These are phyloP conservation scores for Microbotryum violaceum DNA, from an alignment of 1,284 basidiomycete genomes.

Conservation along the genomic window DNA sequence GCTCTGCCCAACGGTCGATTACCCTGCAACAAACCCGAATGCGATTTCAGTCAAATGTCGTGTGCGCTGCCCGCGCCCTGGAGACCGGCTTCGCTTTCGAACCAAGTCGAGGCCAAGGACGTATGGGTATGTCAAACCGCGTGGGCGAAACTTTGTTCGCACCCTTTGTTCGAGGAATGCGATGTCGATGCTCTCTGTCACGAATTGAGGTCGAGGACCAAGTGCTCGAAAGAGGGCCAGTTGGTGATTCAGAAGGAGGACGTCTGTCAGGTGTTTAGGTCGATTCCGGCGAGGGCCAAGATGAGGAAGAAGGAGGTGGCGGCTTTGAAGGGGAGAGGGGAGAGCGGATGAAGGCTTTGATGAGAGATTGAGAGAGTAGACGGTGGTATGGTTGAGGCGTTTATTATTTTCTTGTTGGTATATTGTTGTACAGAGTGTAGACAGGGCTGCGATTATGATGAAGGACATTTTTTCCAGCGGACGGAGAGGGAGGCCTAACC, in stretches of 20 bases:
- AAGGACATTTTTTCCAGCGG: too few relatives aligned
- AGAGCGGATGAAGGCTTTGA: too few relatives aligned
- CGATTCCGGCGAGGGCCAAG: slow-evolving; percentile 21
- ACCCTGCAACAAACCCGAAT: slow-evolving; percentile 31
- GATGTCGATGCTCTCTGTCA: slow-evolving; percentile 25
- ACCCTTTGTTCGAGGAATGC: slow-evolving; percentile 26
- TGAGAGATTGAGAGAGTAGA: too few relatives aligned
- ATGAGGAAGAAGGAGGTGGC: slow-evolving; percentile 1
- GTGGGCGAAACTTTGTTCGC: slow-evolving; percentile 29
- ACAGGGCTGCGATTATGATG: too few relatives aligned
- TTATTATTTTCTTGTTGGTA: too few relatives aligned
- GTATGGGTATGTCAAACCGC: slow-evolving; percentile 27
- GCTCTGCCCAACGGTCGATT: slow-evolving; percentile 11
- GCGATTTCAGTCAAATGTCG: slow-evolving; percentile 19
- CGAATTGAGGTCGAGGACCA: slow-evolving; percentile 21
- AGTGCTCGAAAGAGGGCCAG: slow-evolving; percentile 27
- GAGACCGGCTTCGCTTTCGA: slow-evolving; percentile 18
- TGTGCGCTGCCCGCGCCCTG: slow-evolving; percentile 28
- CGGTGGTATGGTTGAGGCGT: too few relatives aligned
- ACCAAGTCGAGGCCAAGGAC: slow-evolving; percentile 7
- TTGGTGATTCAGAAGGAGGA: slow-evolving; percentile 27
- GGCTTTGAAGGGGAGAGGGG: too few relatives aligned
- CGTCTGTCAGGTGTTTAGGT: slow-evolving; percentile 26
- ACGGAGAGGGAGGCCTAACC: too few relatives aligned
- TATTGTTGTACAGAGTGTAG: too few relatives aligned